phyloP scores from a whole-genome alignment of 108 stramenopile species.

The Stephanodiscus minutulus region DNA sequence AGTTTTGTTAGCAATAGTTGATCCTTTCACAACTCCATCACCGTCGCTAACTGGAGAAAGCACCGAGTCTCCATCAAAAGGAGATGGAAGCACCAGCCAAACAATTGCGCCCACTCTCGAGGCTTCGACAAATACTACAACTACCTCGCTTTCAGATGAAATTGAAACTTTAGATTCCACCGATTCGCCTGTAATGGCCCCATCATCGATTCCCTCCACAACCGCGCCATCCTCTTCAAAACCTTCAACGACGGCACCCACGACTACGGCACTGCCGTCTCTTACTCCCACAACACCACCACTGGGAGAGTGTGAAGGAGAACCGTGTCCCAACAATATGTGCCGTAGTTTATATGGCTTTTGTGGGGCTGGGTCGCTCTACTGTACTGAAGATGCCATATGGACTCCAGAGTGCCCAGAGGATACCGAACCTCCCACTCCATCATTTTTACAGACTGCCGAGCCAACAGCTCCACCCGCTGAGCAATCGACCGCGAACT shows the following conservation, averaged over 20 bases:
- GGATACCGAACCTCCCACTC: conserved; percentile 21
- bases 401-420: conserved; percentile 35
- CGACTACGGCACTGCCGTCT: conserved; percentile 13
- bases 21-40: background rate
- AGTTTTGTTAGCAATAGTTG: background rate
- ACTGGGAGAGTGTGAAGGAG: conserved; percentile 42
- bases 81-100: conserved; percentile 3
- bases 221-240: conserved; percentile 5
- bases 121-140: background rate
- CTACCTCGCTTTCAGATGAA: background rate
- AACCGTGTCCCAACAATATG: conserved; percentile 32
- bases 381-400: conserved; percentile 37
- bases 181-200: background rate
- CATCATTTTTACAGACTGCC: background rate
- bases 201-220: background rate
- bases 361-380: conserved; percentile 38
- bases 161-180: background rate
- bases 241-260: conserved; percentile 4
- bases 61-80: background rate
- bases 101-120: conserved; percentile 6
- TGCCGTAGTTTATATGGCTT: conserved; percentile 42
- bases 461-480: background rate
- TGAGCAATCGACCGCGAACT: background rate
- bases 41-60: background rate
- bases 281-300: conserved; percentile 42